phyloP scores from a whole-genome alignment of 129 eudicot species.

The Lactuca sativa region DNA sequence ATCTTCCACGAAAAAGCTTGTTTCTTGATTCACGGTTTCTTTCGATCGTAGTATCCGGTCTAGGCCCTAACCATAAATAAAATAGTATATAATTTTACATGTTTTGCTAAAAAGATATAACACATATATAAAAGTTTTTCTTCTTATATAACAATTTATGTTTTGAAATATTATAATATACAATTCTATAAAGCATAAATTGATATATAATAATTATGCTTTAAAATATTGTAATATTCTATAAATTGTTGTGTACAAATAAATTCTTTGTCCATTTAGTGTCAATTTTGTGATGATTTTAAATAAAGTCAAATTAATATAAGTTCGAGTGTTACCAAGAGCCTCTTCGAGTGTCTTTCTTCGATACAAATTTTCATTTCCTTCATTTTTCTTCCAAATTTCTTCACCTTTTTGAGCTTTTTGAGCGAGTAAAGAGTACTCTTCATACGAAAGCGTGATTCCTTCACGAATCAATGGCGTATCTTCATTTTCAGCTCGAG shows the following conservation, averaged over 20 bases:
- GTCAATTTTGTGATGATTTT: too few species aligned
- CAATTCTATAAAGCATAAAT: too few species aligned
- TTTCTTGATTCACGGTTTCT: constrained; percentile 25
- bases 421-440: constrained; percentile 48
- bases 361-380: neutral
- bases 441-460: constrained; percentile 68
- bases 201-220: too few species aligned
- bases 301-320: too few species aligned
- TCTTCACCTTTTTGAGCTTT: constrained; percentile 66
- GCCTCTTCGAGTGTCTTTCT: constrained; percentile 40
- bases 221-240: too few species aligned
- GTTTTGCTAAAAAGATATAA: too few species aligned
- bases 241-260: too few species aligned
- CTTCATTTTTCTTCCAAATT: constrained; percentile 33
- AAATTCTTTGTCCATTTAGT: too few species aligned
- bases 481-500: constrained; percentile 46
- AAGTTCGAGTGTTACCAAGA: constrained; percentile 17
- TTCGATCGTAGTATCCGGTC: constrained; percentile 22
- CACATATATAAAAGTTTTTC: too few species aligned
- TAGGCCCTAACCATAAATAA: constrained; percentile 24
- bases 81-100: too few species aligned
- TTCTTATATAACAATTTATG: too few species aligned
- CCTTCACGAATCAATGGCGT: constrained; percentile 34
- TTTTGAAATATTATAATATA: too few species aligned
- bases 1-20: constrained; percentile 9